Evolutionary conservation across 345 rosid species (phyloP).

Genomic region (Lagerstroemia speciosa): DNA sequence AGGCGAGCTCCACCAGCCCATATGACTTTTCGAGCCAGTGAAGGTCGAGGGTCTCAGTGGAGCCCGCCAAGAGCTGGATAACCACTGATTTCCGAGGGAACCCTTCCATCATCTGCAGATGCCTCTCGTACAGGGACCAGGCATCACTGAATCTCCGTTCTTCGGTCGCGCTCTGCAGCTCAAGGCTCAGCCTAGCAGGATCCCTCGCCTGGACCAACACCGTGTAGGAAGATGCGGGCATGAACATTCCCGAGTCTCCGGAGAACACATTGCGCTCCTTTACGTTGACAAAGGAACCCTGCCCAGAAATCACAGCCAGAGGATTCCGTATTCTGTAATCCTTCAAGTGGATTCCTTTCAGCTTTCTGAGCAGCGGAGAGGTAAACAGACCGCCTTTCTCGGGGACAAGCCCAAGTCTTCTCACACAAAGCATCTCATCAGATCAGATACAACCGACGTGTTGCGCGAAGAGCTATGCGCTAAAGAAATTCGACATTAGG

Average conservation of each 20-base stretch:
- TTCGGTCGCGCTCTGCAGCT: conserved; percentile 55
- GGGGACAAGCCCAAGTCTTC: conserved; percentile 9
- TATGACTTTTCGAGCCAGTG: conserved; percentile 59
- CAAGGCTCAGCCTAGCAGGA: conserved; percentile 54
- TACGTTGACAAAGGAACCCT: neutral
- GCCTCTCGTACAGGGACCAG: conserved; percentile 67
- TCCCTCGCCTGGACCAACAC: conserved; percentile 75
- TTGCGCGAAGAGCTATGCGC: neutral
- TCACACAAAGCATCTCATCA: conserved; percentile 7
- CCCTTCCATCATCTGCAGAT: conserved; percentile 82
- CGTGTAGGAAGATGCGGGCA: conserved; percentile 41
- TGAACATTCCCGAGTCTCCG: neutral
- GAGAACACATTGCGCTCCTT: neutral
- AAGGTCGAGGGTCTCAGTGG: conserved; percentile 48
- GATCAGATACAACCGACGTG: neutral
- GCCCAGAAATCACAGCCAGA: neutral
- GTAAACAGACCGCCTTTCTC: neutral
- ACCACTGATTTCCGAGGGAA: conserved; percentile 67
- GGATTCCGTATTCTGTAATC: neutral
- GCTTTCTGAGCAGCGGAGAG: neutral
- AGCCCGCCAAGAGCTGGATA: conserved; percentile 47
- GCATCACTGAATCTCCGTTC: conserved; percentile 37
- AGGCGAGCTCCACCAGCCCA: conserved; percentile 57
- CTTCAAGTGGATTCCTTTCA: neutral
- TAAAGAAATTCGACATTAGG: neutral